Evolutionary conservation across 169 alveolate species (phyloP).

Genomic region (Sarcocystis neurona): DNA sequence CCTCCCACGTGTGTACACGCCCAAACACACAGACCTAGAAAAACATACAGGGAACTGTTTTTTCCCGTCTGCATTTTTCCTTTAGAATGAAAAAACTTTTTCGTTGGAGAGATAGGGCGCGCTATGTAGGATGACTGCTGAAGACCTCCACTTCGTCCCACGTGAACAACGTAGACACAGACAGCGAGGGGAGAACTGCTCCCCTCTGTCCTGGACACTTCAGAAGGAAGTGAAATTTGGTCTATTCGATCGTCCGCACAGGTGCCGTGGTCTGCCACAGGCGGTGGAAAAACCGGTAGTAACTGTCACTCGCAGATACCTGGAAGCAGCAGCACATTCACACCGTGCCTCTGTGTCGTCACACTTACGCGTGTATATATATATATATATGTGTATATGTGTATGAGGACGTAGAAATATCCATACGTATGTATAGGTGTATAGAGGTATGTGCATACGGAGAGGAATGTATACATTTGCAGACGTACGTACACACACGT

Average conservation of each 20-base stretch:
- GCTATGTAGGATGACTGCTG: background rate
- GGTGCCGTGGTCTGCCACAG: conserved; percentile 30
- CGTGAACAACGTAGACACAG: background rate
- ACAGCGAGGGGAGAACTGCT: background rate
- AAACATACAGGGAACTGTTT: background rate
- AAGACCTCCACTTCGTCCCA: background rate
- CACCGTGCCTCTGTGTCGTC: background rate
- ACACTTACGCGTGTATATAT: background rate
- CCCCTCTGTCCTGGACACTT: background rate
- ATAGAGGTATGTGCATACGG: background rate
- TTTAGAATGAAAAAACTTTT: background rate
- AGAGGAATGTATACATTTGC: background rate
- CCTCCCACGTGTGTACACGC: background rate
- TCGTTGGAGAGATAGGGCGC: background rate
- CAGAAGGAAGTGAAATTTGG: background rate
- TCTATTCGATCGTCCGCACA: background rate
- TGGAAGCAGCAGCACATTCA: background rate
- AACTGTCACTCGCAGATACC: conserved; percentile 15
- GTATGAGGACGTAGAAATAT: background rate
- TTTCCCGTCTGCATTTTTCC: background rate
- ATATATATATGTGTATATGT: no score
- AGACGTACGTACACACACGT: background rate
- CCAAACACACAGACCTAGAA: background rate
- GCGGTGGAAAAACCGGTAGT: conserved; percentile 22
- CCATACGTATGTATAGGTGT: background rate